phyloP scores from a whole-genome alignment of 495 filamentous ascomycete species.

The Talaromyces adpressus region DNA sequence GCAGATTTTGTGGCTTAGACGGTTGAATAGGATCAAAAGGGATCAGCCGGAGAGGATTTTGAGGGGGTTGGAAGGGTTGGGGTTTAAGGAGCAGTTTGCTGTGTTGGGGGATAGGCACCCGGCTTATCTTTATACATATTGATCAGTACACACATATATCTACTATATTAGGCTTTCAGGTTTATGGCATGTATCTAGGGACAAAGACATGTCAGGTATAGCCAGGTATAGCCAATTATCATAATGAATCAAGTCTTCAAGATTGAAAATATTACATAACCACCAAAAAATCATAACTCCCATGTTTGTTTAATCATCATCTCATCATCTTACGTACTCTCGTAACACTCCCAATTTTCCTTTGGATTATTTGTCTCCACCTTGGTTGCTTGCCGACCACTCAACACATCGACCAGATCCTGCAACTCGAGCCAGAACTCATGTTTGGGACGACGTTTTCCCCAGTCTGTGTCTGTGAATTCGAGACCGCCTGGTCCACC shows the following conservation, averaged over 20 bases:
- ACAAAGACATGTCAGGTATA: too few species aligned
- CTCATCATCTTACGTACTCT: slow-evolving; percentile 18
- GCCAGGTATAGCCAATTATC: neutral
- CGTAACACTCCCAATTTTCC: slow-evolving; percentile 25
- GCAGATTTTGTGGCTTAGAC: too few species aligned
- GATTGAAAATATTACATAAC: neutral
- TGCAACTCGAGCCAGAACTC: slow-evolving; percentile 84
- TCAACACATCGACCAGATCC: slow-evolving; percentile 75
- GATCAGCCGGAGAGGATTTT: too few species aligned
- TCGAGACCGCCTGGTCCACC: slow-evolving; percentile 56
- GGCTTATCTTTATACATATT: too few species aligned
- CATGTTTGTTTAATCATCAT: neutral
- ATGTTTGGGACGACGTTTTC: slow-evolving; percentile 71
- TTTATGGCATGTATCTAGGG: too few species aligned
- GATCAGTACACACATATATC: too few species aligned
- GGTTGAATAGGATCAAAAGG: too few species aligned
- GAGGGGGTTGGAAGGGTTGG: too few species aligned
- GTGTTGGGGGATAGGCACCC: too few species aligned
- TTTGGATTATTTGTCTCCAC: neutral
- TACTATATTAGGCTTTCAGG: too few species aligned
- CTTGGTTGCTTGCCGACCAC: slow-evolving; percentile 51
- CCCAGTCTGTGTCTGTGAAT: slow-evolving; percentile 87
- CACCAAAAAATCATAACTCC: neutral
- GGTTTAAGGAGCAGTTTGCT: too few species aligned
- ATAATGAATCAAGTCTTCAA: neutral